Base-by-base conservation (phyloP, 192 early-diverging fungal genomes). In the Backusella psychrophila region DNA sequence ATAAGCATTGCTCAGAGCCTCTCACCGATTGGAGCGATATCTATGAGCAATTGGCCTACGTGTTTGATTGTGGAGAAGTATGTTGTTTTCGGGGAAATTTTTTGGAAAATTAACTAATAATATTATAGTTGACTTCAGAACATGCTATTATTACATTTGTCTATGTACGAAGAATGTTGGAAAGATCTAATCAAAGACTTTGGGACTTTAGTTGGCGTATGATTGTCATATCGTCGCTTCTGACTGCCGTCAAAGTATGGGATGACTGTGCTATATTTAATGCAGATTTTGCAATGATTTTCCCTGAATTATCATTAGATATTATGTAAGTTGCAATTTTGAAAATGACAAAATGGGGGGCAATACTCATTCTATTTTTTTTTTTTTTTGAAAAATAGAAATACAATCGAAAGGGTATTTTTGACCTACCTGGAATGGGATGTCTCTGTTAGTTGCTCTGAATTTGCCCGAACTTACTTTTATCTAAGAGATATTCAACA, bases 251-350 rank as follows among this genome's bases (percentile, higher is more conserved):
- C 42, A 95, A 95, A 81, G 93, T 95, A 1, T 95, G 94, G 94
- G 94, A 95, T 73, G 94, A 95, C 72, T 90, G 92, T 72, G 94
- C 94, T 3, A 91, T 95, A 12, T 95, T 92, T 87, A 95, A 95
- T 79, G 83, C 88, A 4, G 94, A 95, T 77, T 94, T 93, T 78
- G 87, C 87, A 65, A 89, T 90, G 69, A 92, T 95, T 41, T 95
- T 93, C 77, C 91, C 93, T 6, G 92, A 91, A 26, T 83, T 93
- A 15, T 76, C 78, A 4, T 89, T 94, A n/a, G 78, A 81, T 26
- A 86, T 93, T 53, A 87, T 94, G 85, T 93, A 84, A 78, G 86
- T 80, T 23, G 8, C 1, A 4, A n/a, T n/a, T 6, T 38, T 65
- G 52, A 56, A 56, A 56, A 6, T 21, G 6, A 56, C n/a, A 23